These are phyloP conservation scores for Verticillium albo-atrum DNA, from an alignment of 2,329 filamentous ascomycete genomes.

Conservation along the genomic window DNA sequence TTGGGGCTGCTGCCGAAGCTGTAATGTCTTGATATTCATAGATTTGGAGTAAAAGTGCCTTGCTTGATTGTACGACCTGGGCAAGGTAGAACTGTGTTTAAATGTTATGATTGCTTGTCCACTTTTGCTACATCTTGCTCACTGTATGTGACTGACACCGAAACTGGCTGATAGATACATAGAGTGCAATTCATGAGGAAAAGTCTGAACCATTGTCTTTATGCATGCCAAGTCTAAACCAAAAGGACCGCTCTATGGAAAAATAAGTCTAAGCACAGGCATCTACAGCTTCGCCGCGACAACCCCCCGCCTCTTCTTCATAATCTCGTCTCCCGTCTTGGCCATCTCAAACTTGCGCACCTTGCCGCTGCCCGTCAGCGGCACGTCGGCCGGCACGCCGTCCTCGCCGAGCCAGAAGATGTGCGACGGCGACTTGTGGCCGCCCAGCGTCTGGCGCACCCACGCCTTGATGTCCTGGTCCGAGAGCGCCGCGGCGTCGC, in stretches of 20 bases:
- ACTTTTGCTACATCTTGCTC: no score
- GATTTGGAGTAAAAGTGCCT: neutral
- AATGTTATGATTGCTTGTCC: no score
- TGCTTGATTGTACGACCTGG: neutral
- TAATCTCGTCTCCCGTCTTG: constrained; percentile 47
- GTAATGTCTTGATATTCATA: constrained; percentile 20
- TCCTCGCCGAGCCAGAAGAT: constrained; percentile 71
- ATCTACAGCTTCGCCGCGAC: constrained; percentile 39
- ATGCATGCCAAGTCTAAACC: neutral
- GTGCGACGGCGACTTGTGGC: constrained; percentile 66
- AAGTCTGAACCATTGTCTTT: no score
- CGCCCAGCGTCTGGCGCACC: constrained; percentile 57
- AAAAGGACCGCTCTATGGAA: neutral
- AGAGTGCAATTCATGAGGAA: no score
- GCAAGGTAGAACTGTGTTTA: no score
- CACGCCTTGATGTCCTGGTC: constrained; percentile 56
- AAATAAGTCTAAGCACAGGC: neutral
- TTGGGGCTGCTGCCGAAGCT: constrained; percentile 51
- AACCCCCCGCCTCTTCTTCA: constrained; percentile 39
- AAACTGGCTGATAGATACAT: no score
- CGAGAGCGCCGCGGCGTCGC: constrained; percentile 29
- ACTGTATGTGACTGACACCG: no score
- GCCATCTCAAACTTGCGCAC: constrained; percentile 64
- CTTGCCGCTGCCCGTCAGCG: constrained; percentile 69
- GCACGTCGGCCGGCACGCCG: constrained; percentile 49